Evolutionary conservation across 31 red algal species (phyloP), one percentile per base, ranked within the genome.

Genomic region (Odonthalia washingtoniensis): DNA sequence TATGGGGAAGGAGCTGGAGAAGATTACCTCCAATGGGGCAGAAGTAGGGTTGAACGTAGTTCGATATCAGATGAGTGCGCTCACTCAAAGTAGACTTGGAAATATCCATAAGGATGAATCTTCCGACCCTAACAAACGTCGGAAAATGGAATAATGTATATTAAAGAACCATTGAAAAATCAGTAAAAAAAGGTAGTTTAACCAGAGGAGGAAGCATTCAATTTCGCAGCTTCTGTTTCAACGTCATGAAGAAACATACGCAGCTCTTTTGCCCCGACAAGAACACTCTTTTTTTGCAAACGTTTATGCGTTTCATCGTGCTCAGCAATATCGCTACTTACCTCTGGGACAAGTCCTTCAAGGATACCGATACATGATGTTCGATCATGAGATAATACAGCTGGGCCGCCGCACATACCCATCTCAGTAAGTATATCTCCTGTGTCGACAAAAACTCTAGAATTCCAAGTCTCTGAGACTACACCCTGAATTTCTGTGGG

Each of bases 371-470:
- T 41, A 70, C 91, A 94, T 43, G 3, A 41, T 30, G 49, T 33
- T 30, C 65, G 72, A 17, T 78, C 82, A 34, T 77, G 30, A 32
- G 32, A 62, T 2, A 73, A 63, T 14, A 94, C 68, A 3, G 90
- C 82, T 26, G 92, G 92, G 31, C 92, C 92, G 2, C 92, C 92
- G 45, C 92, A 94, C 92, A 94, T 94, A 33, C 92, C 92, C 92
- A 94, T 86, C 38, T 89, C 92, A 4, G 78, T 86, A 45, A 86
- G 80, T 30, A 80, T 53, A 16, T 40, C 46, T 30, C 82, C 92
- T 5, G 92, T 94, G 65, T 89, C 66, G 3, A 94, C 81, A 67
- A 94, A 89, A 1, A 81, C 81, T 3, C 92, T 69, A n/a, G 76
- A 70, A n/a, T 73, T 67, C n/a, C 61, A 37, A 1, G 89, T 18